Conservation (phyloP, 2,329 filamentous ascomycete genomes). For the Scedosporium boydii region DNA sequence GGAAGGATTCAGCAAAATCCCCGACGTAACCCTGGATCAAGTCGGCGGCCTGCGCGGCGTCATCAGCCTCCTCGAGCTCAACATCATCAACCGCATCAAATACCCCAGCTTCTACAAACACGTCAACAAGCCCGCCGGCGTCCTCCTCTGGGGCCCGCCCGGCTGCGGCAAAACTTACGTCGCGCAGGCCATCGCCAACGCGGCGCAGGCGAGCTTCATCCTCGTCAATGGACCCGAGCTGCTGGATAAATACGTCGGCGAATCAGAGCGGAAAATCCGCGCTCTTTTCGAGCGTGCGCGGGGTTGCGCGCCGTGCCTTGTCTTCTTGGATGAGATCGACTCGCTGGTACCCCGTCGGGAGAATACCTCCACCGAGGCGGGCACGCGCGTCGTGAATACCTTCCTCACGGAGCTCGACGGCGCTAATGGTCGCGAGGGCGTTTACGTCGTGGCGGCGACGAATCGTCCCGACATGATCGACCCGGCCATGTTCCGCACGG, state of each 20-base stretch:
- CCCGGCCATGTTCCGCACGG: slow-evolving; percentile 84
- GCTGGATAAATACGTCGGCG: slow-evolving; percentile 95
- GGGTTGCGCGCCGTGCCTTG: slow-evolving; percentile 79
- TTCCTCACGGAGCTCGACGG: slow-evolving; percentile 92
- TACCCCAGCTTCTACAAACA: slow-evolving; percentile 72
- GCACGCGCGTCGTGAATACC: slow-evolving; percentile 85
- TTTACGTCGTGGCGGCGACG: slow-evolving; percentile 91
- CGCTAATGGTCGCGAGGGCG: slow-evolving; percentile 66
- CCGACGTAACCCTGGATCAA: slow-evolving; percentile 85
- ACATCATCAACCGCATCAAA: slow-evolving; percentile 84
- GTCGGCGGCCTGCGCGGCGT: slow-evolving; percentile 78
- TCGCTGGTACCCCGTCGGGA: slow-evolving; percentile 81
- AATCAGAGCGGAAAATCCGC: slow-evolving; percentile 85
- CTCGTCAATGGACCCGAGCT: slow-evolving; percentile 94
- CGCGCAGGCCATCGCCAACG: slow-evolving; percentile 91
- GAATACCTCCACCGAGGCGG: slow-evolving; percentile 68
- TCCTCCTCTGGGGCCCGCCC: slow-evolving; percentile 91
- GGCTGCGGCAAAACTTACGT: slow-evolving; percentile 95
- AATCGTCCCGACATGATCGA: slow-evolving; percentile 97
- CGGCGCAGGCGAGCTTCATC: slow-evolving; percentile 95
- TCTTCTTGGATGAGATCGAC: slow-evolving; percentile 98
- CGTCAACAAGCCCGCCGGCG: slow-evolving; percentile 72
- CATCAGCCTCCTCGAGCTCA: slow-evolving; percentile 70
- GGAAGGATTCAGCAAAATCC: slow-evolving; percentile 91
- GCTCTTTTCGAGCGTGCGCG: slow-evolving; percentile 86